A percentile compares a stretch with the other conserved stretches of the same genome.
These are phyloP conservation scores for Syncephalastrum racemosum DNA, from an alignment of 371 early-diverging fungal genomes.

Conservation along the genomic window DNA sequence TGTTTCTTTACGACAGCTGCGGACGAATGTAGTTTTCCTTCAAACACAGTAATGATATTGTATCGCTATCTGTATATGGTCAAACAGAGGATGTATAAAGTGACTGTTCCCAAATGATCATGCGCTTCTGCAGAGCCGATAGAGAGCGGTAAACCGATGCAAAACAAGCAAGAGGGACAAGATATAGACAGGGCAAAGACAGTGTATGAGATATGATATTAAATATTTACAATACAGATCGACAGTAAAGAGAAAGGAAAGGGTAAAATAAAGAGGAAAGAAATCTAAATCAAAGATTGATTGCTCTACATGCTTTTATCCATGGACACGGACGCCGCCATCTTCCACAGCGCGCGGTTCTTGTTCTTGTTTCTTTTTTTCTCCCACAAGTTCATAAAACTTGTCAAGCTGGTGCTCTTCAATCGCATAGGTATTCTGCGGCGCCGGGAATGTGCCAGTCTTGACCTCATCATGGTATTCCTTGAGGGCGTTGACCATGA, in stretches of 20 bases:
- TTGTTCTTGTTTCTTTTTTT: conserved; percentile 11
- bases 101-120: too few species aligned
- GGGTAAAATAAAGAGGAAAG: conserved; percentile 1
- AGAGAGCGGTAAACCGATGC: too few species aligned
- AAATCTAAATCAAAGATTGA: background rate
- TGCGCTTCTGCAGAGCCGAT: too few species aligned
- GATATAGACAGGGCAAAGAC: too few species aligned
- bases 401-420: conserved; percentile 55
- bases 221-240: background rate
- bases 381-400: conserved; percentile 34
- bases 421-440: conserved; percentile 75
- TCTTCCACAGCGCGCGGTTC: background rate
- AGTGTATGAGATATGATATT: too few species aligned
- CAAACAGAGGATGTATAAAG: too few species aligned
- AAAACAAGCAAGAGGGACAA: too few species aligned
- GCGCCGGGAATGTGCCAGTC: conserved; percentile 75
- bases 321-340: background rate
- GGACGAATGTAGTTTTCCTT: too few species aligned
- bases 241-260: background rate
- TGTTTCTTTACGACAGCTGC: too few species aligned
- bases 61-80: too few species aligned
- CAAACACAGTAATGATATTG: too few species aligned
- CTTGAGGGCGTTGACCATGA: conserved; percentile 66
- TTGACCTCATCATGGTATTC: conserved; percentile 81
- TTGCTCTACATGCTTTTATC: background rate